These are phyloP conservation scores for Penicillium corylophilum DNA, from an alignment of 2,329 filamentous ascomycete genomes.

Conservation along the genomic window DNA sequence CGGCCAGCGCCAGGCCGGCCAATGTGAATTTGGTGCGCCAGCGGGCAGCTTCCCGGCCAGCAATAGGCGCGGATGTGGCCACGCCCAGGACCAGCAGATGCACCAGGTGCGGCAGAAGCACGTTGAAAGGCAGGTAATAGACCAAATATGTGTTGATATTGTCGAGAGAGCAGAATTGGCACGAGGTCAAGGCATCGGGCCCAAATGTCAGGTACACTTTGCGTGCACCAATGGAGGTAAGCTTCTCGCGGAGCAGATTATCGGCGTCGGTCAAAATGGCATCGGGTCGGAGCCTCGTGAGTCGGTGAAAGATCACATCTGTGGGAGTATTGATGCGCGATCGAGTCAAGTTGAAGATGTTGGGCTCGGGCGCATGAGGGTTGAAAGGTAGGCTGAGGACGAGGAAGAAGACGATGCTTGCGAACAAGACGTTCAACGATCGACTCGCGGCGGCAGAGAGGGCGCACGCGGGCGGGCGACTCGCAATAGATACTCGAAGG, in stretches of 20 bases:
- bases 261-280: slow-evolving; percentile 55
- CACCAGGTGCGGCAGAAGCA: slow-evolving; percentile 74
- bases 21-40: slow-evolving; percentile 74
- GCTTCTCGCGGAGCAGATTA: slow-evolving; percentile 63
- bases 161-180: slow-evolving; percentile 77
- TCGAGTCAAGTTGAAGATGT: slow-evolving; percentile 74
- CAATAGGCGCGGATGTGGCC: slow-evolving; percentile 67
- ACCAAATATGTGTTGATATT: slow-evolving; percentile 70
- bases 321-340: slow-evolving; percentile 83
- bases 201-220: slow-evolving; percentile 84
- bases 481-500: slow-evolving; percentile 33
- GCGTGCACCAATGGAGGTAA: slow-evolving; percentile 69
- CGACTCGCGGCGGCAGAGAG: slow-evolving; percentile 36
- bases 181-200: slow-evolving; percentile 68
- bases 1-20: slow-evolving; percentile 57
- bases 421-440: slow-evolving; percentile 52
- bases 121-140: slow-evolving; percentile 69
- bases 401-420: slow-evolving; percentile 54
- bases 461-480: slow-evolving; percentile 38
- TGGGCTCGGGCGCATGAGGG: slow-evolving; percentile 53
- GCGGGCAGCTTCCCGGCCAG: slow-evolving; percentile 60
- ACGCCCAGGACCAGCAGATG: slow-evolving; percentile 73
- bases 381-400: slow-evolving; percentile 67
- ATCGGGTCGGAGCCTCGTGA: slow-evolving; percentile 49
- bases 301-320: slow-evolving; percentile 78